Conservation (phyloP, 2,329 filamentous ascomycete species). For the Didymosphaeria variabile region DNA sequence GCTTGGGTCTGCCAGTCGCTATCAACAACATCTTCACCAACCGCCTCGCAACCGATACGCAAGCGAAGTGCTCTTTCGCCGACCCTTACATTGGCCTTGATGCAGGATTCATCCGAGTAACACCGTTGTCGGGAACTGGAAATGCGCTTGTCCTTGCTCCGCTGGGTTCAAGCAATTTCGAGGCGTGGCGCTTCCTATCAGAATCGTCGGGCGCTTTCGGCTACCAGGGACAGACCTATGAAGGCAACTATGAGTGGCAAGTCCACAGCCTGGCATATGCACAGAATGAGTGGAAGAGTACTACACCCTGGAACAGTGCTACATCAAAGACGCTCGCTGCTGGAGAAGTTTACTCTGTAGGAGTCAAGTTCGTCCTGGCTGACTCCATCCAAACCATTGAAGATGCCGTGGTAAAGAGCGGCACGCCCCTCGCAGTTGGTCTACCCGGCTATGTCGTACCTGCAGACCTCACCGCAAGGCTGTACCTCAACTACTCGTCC, state of each 20-base stretch:
- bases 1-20: conserved; percentile 66
- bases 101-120: conserved; percentile 65
- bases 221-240: conserved; percentile 64
- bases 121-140: conserved; percentile 62
- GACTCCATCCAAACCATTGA: conserved; percentile 59
- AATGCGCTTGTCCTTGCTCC: conserved; percentile 65
- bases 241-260: conserved; percentile 70
- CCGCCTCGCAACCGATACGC: conserved; percentile 59
- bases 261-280: conserved; percentile 63
- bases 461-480: conserved; percentile 55
- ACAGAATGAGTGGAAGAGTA: conserved; percentile 63
- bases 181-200: conserved; percentile 64
- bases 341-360: conserved; percentile 59
- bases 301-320: conserved; percentile 64
- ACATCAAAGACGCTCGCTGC: conserved; percentile 58
- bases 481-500: conserved; percentile 57
- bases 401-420: conserved; percentile 53
- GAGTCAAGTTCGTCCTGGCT: conserved; percentile 62
- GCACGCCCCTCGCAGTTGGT: conserved; percentile 61
- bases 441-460: conserved; percentile 66
- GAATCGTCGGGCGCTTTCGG: conserved; percentile 50
- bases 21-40: conserved; percentile 70
- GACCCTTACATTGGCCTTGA: conserved; percentile 70
- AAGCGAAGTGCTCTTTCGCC: conserved; percentile 62
- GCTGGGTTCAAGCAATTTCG: conserved; percentile 59